Base-by-base conservation (phyloP, 2,329 filamentous ascomycete genomes). In the Xylariomycetidae sp. region DNA sequence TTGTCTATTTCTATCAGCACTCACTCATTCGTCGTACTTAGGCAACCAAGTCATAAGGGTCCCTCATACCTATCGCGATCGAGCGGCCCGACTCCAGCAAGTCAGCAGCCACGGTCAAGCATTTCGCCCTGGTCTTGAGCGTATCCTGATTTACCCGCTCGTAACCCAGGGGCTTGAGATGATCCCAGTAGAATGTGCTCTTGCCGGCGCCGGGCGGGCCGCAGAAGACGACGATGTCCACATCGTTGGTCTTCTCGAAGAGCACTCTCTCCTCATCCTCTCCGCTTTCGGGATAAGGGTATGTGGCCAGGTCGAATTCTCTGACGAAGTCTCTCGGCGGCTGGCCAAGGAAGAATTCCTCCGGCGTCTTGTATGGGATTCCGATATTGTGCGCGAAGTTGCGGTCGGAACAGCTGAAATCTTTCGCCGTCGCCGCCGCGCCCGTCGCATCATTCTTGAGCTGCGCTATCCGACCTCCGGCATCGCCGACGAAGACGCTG, bases 191-290 rank as follows among this genome's bases (percentile, higher is more conserved):
- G 52, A 92, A 95, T 0, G 88, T 90, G 25, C 87, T 94, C 61
- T 98, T 97, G 13, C 92, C 92, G 3, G 88, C 80, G 2, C 86
- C 89, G 0, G 92, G 92, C 30, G 85, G 87, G 2, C 92, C 92
- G 52, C 86, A 90, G 56, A 94, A 87, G 6, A 97, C 61, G 16
- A 97, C 76, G 11, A 97, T 66, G 35, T 96, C 89, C 44, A 79
- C 59, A 5, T 74, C 58, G 49, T 82, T 77, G 32, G 69, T 73
- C 62, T 81, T 87, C 29, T 72, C 67, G 44, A 73, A 72, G 2
- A 79, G 8, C 1, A 76, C 25, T 7, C 41, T 26, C 7, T 48
- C 53, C 1, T 44, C 30, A 13, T 40, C 29, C 45, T 50, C 27
- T 43, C 50, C 40, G 41, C 57, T 53, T 5, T 19, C 20, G 6